A percentile compares a stretch with the other conserved stretches of the same genome.
Evolutionary conservation across 768 basidiomycete species (phyloP).

Genomic region (Naganishia vaughanmartiniae): DNA sequence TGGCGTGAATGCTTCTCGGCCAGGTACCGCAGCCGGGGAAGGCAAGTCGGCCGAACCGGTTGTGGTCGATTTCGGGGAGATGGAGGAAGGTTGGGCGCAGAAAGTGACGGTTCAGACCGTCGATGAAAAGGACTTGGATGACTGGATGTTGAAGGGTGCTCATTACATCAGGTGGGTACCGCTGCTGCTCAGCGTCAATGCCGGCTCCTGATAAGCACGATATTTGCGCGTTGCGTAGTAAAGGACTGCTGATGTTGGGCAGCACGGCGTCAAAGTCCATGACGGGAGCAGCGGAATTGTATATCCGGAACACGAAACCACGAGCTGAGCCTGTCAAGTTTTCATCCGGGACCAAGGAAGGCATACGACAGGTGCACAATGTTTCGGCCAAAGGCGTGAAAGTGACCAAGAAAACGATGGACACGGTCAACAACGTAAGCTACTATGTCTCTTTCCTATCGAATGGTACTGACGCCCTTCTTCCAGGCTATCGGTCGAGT

Average conservation of each 20-base stretch:
- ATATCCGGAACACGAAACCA: slow-evolving; percentile 62
- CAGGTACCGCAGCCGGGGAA: slow-evolving; percentile 32
- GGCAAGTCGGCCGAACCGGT: slow-evolving; percentile 58
- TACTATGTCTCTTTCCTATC: not conserved
- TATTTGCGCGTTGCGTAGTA: slow-evolving; percentile 53
- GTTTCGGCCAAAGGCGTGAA: slow-evolving; percentile 66
- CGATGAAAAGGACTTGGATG: slow-evolving; percentile 67
- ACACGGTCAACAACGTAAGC: slow-evolving; percentile 58
- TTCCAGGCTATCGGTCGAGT: slow-evolving; percentile 29
- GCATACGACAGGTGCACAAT: slow-evolving; percentile 63
- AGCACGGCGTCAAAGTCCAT: slow-evolving; percentile 65
- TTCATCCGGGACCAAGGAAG: slow-evolving; percentile 62
- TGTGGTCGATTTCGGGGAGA: slow-evolving; percentile 66
- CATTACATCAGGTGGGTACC: slow-evolving; percentile 53
- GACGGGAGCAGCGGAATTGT: slow-evolving; percentile 62
- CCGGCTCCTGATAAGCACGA: not conserved
- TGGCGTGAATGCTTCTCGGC: slow-evolving; percentile 51
- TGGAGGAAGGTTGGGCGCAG: slow-evolving; percentile 47
- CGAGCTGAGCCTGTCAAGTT: slow-evolving; percentile 61
- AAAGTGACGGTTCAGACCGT: slow-evolving; percentile 63
- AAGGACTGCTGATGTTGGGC: slow-evolving; percentile 67
- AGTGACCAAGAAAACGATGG: slow-evolving; percentile 64
- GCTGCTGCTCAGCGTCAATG: not conserved
- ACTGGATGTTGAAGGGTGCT: slow-evolving; percentile 62
- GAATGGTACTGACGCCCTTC: not conserved